These are phyloP conservation scores for Rhododendron griersonianum DNA, from an alignment of 148 eudicot genomes.

Conservation along the genomic window DNA sequence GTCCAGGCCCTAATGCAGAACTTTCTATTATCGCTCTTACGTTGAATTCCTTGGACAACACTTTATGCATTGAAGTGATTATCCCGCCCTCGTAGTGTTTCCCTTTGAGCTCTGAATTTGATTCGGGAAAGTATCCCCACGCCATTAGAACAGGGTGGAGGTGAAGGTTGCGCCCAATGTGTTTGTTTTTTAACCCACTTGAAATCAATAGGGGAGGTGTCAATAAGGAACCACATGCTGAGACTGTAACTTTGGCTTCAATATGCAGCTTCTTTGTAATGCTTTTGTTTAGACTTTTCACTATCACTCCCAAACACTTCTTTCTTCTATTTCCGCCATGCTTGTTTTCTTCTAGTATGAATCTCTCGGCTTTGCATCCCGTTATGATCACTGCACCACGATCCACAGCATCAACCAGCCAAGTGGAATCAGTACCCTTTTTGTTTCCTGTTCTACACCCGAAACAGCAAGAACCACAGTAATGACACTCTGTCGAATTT, in stretches of 20 bases:
- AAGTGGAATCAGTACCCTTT: conserved; percentile 52
- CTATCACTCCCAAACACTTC: conserved; percentile 49
- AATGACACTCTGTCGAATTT: conserved; percentile 52
- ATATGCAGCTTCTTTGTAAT: conserved; percentile 33
- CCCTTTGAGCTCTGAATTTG: conserved; percentile 31
- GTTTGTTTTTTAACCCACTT: conserved; percentile 53
- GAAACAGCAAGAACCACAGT: conserved; percentile 62
- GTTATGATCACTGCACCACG: conserved; percentile 45
- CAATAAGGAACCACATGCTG: conserved; percentile 59
- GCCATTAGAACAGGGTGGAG: conserved; percentile 50
- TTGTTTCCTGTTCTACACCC: conserved; percentile 56
- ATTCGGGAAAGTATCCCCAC: conserved; percentile 71
- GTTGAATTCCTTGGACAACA: conserved; percentile 21
- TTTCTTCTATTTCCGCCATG: conserved; percentile 11
- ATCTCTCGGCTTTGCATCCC: conserved; percentile 44
- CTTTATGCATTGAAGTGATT: conserved; percentile 48
- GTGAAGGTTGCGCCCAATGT: conserved; percentile 58
- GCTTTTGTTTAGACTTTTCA: conserved; percentile 19
- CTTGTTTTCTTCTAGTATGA: conserved; percentile 21
- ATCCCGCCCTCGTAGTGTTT: conserved; percentile 52
- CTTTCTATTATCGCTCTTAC: conserved; percentile 26
- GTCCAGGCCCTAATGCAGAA: conserved; percentile 25
- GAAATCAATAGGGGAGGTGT: conserved; percentile 50
- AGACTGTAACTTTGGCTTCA: conserved; percentile 57
- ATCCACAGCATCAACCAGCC: conserved; percentile 60